Evolutionary conservation across 2,329 filamentous ascomycete species (phyloP).

Genomic region (Neobulgaria alba): DNA sequence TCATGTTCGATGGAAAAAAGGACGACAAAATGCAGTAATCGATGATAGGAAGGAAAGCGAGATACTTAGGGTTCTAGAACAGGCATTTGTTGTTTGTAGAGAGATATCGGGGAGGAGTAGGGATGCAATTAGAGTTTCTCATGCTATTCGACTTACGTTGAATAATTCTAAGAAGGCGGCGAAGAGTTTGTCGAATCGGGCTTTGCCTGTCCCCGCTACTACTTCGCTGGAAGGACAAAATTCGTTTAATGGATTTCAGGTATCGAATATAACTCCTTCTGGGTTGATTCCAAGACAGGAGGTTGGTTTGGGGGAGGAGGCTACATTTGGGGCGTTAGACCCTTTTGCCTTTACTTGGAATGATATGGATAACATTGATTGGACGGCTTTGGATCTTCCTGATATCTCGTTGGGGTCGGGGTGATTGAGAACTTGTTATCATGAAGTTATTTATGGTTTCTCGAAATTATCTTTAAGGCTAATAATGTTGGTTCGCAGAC

Average conservation of each 20-base stretch:
- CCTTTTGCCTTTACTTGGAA: conserved; percentile 17
- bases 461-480: too few species aligned
- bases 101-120: conserved; percentile 9
- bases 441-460: too few species aligned
- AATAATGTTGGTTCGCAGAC: too few species aligned
- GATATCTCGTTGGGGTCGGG: too few species aligned
- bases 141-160: conserved; percentile 15
- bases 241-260: neutral
- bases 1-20: conserved; percentile 12
- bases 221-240: neutral
- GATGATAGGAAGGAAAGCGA: conserved; percentile 1
- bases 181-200: neutral
- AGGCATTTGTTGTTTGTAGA: conserved; percentile 8
- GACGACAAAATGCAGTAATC: neutral
- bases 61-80: conserved; percentile 3
- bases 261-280: neutral
- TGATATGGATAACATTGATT: conserved; percentile 18
- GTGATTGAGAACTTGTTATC: too few species aligned
- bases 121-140: conserved; percentile 12
- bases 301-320: conserved; percentile 4
- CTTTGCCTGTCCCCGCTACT: neutral
- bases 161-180: conserved; percentile 1
- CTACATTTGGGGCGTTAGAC: conserved; percentile 14
- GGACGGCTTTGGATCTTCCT: conserved; percentile 10
- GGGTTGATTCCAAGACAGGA: conserved; percentile 2